A percentile compares a stretch with the other conserved stretches of the same genome.
Evolutionary conservation across 2,329 filamentous ascomycete species (phyloP).

Genomic region (Ophiocordyceps robertsii): DNA sequence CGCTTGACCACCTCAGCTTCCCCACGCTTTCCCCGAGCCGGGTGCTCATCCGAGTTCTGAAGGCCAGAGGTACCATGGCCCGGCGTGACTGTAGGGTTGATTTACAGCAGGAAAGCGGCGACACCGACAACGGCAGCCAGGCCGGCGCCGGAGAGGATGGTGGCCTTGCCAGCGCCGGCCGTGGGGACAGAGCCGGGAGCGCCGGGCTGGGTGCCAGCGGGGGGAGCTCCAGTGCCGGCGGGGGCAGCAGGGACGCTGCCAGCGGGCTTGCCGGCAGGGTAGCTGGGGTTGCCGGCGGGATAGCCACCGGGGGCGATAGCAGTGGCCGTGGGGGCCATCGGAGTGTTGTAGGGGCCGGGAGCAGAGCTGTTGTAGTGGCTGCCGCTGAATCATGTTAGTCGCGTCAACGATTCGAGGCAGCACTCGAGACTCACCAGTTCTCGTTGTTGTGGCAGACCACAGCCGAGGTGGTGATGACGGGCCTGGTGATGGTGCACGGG

Average conservation of each 20-base stretch:
- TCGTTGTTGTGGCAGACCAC: slow-evolving; percentile 43
- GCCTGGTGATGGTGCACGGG: slow-evolving; percentile 54
- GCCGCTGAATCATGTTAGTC: slow-evolving; percentile 7
- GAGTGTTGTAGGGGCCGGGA: slow-evolving; percentile 8
- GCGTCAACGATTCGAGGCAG: not conserved
- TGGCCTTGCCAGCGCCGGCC: slow-evolving; percentile 42
- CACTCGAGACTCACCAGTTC: slow-evolving; percentile 8
- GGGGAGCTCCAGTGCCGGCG: not conserved
- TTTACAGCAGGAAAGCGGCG: slow-evolving; percentile 46
- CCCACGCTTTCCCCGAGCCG: not conserved
- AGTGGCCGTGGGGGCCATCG: slow-evolving; percentile 11
- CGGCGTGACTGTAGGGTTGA: slow-evolving; percentile 14
- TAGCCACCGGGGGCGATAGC: slow-evolving; percentile 6
- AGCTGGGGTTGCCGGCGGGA: slow-evolving; percentile 5
- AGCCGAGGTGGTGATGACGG: slow-evolving; percentile 36
- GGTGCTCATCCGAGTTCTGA: slow-evolving; percentile 17
- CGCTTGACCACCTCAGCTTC: not conserved
- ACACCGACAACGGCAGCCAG: slow-evolving; percentile 48
- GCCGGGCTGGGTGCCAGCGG: slow-evolving; percentile 8
- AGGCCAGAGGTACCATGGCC: not conserved
- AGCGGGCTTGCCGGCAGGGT: slow-evolving; percentile 8
- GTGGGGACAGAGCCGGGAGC: slow-evolving; percentile 28
- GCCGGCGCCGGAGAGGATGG: slow-evolving; percentile 42
- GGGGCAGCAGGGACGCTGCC: slow-evolving; percentile 9
- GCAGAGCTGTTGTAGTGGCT: slow-evolving; percentile 14